Percentiles rank a stretch among this genome's conserved stretches.
phyloP scores from a whole-genome alignment of 192 early-diverging fungal genomes.

The Coemansia sp. region DNA sequence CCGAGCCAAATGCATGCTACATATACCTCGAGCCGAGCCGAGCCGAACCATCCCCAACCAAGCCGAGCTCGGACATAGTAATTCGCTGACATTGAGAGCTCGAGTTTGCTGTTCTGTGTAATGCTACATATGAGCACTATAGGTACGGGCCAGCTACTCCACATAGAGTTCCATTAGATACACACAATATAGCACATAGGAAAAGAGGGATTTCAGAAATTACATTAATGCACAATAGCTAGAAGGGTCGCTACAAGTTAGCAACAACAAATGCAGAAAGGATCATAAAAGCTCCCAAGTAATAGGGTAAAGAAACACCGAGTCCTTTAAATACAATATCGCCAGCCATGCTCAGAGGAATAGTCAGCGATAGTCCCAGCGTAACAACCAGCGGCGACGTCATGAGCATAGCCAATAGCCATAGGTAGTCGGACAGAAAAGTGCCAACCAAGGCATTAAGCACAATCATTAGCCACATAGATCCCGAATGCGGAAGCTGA shows the following conservation, averaged over 20 bases:
- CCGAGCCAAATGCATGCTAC: too few species aligned
- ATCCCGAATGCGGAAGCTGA: slow-evolving; percentile 55
- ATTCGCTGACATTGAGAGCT: too few species aligned
- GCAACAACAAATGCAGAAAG: slow-evolving; percentile 67
- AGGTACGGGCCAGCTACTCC: too few species aligned
- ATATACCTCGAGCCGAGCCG: too few species aligned
- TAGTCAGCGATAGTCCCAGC: slow-evolving; percentile 71
- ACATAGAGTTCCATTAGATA: too few species aligned
- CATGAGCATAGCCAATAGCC: slow-evolving; percentile 75
- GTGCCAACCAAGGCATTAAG: slow-evolving; percentile 78
- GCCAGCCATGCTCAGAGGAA: slow-evolving; percentile 67
- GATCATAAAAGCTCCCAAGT: slow-evolving; percentile 64
- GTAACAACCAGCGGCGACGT: slow-evolving; percentile 82
- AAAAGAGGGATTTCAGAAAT: too few species aligned
- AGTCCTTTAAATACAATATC: slow-evolving; percentile 69
- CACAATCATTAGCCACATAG: slow-evolving; percentile 61
- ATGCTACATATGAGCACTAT: too few species aligned
- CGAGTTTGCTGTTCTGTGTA: too few species aligned
- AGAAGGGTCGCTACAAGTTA: slow-evolving; percentile 32
- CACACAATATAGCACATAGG: too few species aligned
- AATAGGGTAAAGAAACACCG: slow-evolving; percentile 55
- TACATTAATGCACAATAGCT: not conserved
- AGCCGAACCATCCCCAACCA: too few species aligned
- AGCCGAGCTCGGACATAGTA: too few species aligned
- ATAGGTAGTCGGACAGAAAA: slow-evolving; percentile 77